Evolutionary conservation across 257 asterid genomes (phyloP).

Genomic region (Nicotiana tomentosiformis): DNA sequence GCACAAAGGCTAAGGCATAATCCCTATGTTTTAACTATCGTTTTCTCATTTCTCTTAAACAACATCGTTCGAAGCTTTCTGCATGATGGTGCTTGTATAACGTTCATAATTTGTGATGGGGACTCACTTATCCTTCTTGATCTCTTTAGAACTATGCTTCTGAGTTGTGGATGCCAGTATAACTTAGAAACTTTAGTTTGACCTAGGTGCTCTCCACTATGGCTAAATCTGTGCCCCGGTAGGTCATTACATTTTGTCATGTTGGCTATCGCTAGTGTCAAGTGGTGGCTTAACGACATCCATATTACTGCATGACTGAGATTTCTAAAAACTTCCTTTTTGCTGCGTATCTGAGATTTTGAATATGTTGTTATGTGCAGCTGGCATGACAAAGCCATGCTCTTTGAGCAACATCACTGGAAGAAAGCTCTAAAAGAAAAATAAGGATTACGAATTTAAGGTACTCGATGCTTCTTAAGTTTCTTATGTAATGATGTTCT

Average conservation of each 20-base stretch:
- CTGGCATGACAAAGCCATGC: conserved; percentile 93
- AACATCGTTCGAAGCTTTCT: background rate
- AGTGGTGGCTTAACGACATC: background rate
- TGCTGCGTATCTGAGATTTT: background rate
- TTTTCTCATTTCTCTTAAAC: background rate
- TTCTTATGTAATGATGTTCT: background rate
- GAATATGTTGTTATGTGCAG: conserved; percentile 31
- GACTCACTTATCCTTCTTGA: background rate
- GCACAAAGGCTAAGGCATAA: background rate
- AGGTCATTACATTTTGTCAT: background rate
- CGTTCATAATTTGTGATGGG: background rate
- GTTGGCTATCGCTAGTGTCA: background rate
- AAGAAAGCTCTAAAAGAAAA: conserved; percentile 69
- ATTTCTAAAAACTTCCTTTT: background rate
- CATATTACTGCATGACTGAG: background rate
- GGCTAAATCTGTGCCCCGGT: background rate
- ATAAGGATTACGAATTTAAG: conserved; percentile 68
- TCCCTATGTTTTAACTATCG: background rate
- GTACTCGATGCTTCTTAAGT: conserved; percentile 28
- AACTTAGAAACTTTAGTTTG: background rate
- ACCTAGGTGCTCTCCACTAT: background rate
- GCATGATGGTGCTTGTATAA: background rate
- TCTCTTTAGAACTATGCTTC: background rate
- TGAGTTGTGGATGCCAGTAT: background rate
- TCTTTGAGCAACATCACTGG: conserved; percentile 92